These are phyloP conservation scores for Globisporangium irregulare DNA, from an alignment of 352 stramenopile genomes.

Conservation along the genomic window DNA sequence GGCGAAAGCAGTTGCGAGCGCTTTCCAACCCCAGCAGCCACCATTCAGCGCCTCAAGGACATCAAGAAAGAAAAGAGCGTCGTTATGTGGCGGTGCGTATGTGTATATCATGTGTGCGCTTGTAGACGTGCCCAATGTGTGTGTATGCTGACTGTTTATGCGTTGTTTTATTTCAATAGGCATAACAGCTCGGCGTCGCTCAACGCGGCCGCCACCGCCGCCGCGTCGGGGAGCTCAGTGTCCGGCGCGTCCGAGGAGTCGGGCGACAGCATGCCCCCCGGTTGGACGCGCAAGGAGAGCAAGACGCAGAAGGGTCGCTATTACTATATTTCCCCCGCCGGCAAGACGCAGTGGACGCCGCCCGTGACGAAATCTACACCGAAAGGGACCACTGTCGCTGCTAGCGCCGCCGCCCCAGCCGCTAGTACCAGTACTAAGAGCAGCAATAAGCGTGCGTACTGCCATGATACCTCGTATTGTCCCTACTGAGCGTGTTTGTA, in stretches of 20 bases:
- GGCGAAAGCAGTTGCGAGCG: slow-evolving; percentile 5
- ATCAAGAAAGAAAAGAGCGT: slow-evolving; percentile 21
- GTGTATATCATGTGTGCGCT: not conserved
- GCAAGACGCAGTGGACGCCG: slow-evolving; percentile 83
- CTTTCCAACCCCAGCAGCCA: not conserved
- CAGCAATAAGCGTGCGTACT: slow-evolving; percentile 1
- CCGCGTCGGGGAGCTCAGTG: slow-evolving; percentile 1
- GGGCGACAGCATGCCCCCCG: slow-evolving; percentile 50
- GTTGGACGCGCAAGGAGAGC: slow-evolving; percentile 83
- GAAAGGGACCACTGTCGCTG: not conserved
- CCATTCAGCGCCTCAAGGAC: slow-evolving; percentile 21
- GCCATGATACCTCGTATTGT: not conserved
- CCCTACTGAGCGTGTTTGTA: not conserved
- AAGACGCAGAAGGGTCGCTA: slow-evolving; percentile 84
- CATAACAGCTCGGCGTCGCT: slow-evolving; percentile 23
- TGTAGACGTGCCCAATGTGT: not conserved
- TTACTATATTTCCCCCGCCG: slow-evolving; percentile 81
- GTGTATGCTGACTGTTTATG: not conserved
- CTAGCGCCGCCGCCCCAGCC: too few relatives aligned
- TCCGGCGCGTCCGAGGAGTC: slow-evolving; percentile 7
- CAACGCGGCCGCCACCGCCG: not conserved
- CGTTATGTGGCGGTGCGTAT: slow-evolving; percentile 18
- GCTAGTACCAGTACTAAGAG: not conserved
- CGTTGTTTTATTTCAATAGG: not conserved
- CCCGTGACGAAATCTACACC: slow-evolving; percentile 26